phyloP scores from a whole-genome alignment of 2,329 filamentous ascomycete genomes.

The Cercospora beticola region DNA sequence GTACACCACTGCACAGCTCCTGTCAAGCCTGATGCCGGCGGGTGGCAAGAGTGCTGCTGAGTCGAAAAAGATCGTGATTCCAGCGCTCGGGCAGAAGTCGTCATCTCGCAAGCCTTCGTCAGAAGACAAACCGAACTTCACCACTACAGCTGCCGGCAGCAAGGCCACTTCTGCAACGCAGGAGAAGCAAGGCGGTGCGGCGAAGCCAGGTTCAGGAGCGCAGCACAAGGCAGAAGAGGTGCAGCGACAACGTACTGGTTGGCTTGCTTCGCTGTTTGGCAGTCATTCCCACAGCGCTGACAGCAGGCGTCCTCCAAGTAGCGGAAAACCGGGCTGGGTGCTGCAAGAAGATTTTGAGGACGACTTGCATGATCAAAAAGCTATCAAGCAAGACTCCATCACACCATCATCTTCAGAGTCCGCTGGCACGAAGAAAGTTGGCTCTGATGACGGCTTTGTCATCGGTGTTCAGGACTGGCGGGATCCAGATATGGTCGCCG shows the following conservation, averaged over 20 bases:
- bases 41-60: conserved; percentile 47
- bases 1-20: conserved; percentile 85
- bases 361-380: conserved; percentile 37
- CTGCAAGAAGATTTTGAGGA: conserved; percentile 66
- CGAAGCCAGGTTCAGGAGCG: conserved; percentile 30
- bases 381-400: conserved; percentile 43
- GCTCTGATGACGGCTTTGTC: conserved; percentile 64
- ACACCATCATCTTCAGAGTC: conserved; percentile 36
- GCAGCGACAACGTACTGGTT: conserved; percentile 32
- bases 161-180: conserved; percentile 24
- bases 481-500: conserved; percentile 68
- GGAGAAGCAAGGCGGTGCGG: conserved; percentile 16
- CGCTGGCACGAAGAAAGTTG: conserved; percentile 34
- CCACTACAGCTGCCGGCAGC: conserved; percentile 25
- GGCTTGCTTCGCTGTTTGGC: conserved; percentile 48
- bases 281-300: conserved; percentile 34
- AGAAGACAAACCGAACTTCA: conserved; percentile 33
- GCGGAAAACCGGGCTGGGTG: conserved; percentile 73
- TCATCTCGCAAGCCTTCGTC: conserved; percentile 15
- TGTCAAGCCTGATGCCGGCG: conserved; percentile 80
- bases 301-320: conserved; percentile 67
- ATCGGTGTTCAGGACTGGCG: conserved; percentile 88
- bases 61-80: conserved; percentile 50
- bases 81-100: conserved; percentile 33
- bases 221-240: conserved; percentile 19